Base-by-base conservation (phyloP, 192 early-diverging fungal species). In the Coemansia pectinata region DNA sequence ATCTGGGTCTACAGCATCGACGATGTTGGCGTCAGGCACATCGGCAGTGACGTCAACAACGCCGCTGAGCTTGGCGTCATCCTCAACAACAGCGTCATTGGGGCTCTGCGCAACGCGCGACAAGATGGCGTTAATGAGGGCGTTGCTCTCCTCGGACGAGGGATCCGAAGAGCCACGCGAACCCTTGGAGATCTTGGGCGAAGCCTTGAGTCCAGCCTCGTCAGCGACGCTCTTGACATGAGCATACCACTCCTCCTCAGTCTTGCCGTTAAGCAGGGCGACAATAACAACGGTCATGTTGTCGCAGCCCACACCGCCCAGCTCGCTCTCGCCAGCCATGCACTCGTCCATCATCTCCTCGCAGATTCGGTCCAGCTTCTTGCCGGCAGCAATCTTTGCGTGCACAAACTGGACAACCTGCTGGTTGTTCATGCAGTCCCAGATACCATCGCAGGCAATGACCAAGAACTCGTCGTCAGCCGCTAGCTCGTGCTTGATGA, bases 231-330 rank as follows among this genome's bases (percentile, higher is more conserved):
- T 41, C 81, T 79, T 84, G 73, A 84, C 69, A 62, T 76, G 69
- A 27, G 59, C 81, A 29, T 84, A 84, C 96, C 96, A 99, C 77
- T 94, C 87, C 7, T 92, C 88, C 57, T 86, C 84, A 38, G 85
- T 87, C 69, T 85, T 88, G 39, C 93, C 94, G 61, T 92, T 87
- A 67, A 98, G 85, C 45, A 97, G 74, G 5, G 86, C 98, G 9
- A 95, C 89, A 40, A 99, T 93, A 27, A 98, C 83, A 15, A 98
- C 90, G 1, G 98, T 98, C 98, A 99, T 99, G 83, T 99, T 99
- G 83, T 99, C 98, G 83, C 96, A 99, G 19, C 98, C 98, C 47
- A 99, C 89, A 25, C 93, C 92, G 58, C 91, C 93, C 63, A 94
- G 82, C 39, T 95, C 96, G 70, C 87, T 90, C 71, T 96, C 95